Conservation (phyloP, 2,329 filamentous ascomycete species). For the Pseudogymnoascus sp. region DNA sequence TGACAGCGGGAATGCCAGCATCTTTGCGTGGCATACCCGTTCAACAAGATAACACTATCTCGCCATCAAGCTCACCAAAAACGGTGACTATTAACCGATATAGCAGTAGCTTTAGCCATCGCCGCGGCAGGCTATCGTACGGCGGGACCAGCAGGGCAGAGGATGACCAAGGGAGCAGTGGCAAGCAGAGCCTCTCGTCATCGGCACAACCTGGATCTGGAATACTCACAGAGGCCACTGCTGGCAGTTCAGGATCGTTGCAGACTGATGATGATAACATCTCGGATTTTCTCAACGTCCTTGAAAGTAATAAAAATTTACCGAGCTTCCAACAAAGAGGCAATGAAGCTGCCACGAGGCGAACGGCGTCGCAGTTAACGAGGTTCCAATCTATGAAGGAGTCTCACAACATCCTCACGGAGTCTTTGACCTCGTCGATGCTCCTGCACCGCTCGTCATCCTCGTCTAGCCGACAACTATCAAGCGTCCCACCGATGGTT, state of each 20-base stretch:
- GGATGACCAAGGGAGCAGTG: conserved; percentile 71
- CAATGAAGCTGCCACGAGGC: conserved; percentile 62
- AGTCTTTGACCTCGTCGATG: conserved; percentile 86
- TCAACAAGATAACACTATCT: conserved; percentile 51
- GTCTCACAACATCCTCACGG: conserved; percentile 78
- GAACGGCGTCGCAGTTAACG: conserved; percentile 69
- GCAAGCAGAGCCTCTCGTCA: conserved; percentile 65
- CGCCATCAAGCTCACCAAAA: conserved; percentile 67
- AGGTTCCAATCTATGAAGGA: conserved; percentile 86
- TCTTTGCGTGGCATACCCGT: conserved; percentile 59
- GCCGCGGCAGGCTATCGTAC: conserved; percentile 68
- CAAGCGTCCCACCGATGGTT: conserved; percentile 56
- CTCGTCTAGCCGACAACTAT: conserved; percentile 54
- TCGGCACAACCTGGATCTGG: conserved; percentile 67
- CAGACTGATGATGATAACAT: conserved; percentile 85
- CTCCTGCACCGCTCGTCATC: conserved; percentile 75
- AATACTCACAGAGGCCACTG: conserved; percentile 61
- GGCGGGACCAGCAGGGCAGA: conserved; percentile 62
- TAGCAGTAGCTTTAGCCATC: conserved; percentile 88
- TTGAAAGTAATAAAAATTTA: conserved; percentile 82
- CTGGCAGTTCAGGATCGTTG: conserved; percentile 56
- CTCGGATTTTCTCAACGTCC: conserved; percentile 79
- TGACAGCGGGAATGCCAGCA: conserved; percentile 67
- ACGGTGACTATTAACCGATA: conserved; percentile 72
- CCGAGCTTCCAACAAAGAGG: conserved; percentile 64